Percentiles rank a stretch among this genome's conserved stretches.
These are phyloP conservation scores for Hypoxylon fragiforme DNA, from an alignment of 495 filamentous ascomycete genomes.

Conservation along the genomic window DNA sequence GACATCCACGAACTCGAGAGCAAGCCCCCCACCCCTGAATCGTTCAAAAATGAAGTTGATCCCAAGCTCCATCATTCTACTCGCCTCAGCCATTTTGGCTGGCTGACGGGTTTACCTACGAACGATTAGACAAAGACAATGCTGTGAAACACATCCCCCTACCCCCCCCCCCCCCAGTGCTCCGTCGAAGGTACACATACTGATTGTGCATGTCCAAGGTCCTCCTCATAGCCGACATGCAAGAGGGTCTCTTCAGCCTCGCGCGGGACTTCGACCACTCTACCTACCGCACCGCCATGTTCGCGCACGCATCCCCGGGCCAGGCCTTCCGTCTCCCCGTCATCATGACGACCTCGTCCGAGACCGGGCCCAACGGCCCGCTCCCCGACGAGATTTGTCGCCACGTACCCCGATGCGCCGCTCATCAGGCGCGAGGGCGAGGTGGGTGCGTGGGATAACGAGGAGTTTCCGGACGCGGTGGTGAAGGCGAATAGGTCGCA, in stretches of 20 bases:
- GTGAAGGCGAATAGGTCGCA: slow-evolving; percentile 67
- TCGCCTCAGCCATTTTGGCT: too few species aligned
- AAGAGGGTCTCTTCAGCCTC: slow-evolving; percentile 68
- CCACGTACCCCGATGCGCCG: slow-evolving; percentile 68
- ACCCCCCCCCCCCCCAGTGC: too few species aligned
- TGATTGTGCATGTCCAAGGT: too few species aligned
- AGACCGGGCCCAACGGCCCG: slow-evolving; percentile 67
- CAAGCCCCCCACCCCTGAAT: too few species aligned
- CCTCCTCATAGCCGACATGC: slow-evolving; percentile 72
- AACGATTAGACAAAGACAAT: too few species aligned
- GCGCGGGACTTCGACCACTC: slow-evolving; percentile 66
- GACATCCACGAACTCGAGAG: too few species aligned
- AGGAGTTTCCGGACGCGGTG: slow-evolving; percentile 69
- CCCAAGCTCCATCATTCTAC: too few species aligned
- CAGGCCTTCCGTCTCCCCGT: slow-evolving; percentile 70
- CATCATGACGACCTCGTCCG: slow-evolving; percentile 69
- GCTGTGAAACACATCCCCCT: too few species aligned
- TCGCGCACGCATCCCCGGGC: slow-evolving; percentile 69
- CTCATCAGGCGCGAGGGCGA: slow-evolving; percentile 72
- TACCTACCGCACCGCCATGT: slow-evolving; percentile 66
- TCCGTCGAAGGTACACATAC: too few species aligned
- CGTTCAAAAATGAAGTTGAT: too few species aligned
- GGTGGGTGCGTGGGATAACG: slow-evolving; percentile 80
- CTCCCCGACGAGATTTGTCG: slow-evolving; percentile 70
- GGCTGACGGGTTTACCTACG: too few species aligned